Percentiles rank a stretch among this genome's conserved stretches.
These are phyloP conservation scores for Russula emetica DNA, from an alignment of 768 basidiomycete species.

Conservation along the genomic window DNA sequence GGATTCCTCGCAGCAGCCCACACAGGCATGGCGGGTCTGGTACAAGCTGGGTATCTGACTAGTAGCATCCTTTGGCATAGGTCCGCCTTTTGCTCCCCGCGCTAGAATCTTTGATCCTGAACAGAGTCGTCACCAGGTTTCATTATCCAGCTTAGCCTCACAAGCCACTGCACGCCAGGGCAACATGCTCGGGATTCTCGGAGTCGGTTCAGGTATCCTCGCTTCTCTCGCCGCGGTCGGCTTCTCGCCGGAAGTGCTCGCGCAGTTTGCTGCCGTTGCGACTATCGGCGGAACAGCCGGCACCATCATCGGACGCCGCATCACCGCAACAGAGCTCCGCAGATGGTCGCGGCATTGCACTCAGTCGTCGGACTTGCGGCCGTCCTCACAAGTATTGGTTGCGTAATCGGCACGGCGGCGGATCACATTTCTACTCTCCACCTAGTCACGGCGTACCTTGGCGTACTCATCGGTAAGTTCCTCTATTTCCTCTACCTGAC, in stretches of 20 bases:
- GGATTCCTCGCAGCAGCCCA: slow-evolving; percentile 79
- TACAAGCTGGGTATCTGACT: slow-evolving; percentile 83
- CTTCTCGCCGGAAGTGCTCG: slow-evolving; percentile 67
- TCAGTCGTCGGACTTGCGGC: slow-evolving; percentile 89
- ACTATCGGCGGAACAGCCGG: slow-evolving; percentile 70
- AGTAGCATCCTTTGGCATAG: slow-evolving; percentile 85
- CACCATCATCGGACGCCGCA: slow-evolving; percentile 70
- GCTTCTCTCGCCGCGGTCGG: slow-evolving; percentile 80
- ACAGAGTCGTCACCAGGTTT: slow-evolving; percentile 42
- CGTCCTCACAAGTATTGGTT: slow-evolving; percentile 79
- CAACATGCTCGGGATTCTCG: slow-evolving; percentile 84
- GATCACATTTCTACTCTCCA: slow-evolving; percentile 69
- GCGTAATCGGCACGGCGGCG: slow-evolving; percentile 62
- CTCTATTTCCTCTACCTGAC: not conserved
- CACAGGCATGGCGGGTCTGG: slow-evolving; percentile 80
- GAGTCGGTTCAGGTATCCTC: slow-evolving; percentile 76
- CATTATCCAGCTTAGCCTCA: slow-evolving; percentile 73
- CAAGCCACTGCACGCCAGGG: slow-evolving; percentile 82
- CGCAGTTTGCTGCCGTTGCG: slow-evolving; percentile 74
- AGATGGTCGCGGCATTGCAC: slow-evolving; percentile 77
- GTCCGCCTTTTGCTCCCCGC: slow-evolving; percentile 35
- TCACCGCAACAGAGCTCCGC: slow-evolving; percentile 83
- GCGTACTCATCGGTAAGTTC: slow-evolving; percentile 72
- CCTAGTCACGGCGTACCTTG: slow-evolving; percentile 79
- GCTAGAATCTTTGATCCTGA: not conserved